Base-by-base conservation (phyloP, 2,329 filamentous ascomycete genomes). In the Aspergillus chevalieri region DNA sequence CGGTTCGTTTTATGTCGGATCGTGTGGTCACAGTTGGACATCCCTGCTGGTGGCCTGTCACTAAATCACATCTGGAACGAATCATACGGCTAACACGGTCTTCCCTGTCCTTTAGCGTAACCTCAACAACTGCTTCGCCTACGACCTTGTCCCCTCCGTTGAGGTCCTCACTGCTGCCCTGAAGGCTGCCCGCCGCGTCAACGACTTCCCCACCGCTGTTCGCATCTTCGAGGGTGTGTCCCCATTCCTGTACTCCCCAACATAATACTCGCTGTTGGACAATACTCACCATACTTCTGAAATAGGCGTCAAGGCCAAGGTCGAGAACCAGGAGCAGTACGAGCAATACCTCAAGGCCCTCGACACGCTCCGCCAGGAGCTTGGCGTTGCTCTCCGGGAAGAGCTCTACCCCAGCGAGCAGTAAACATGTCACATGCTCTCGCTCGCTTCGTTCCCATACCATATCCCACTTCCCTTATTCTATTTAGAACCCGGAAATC, bases 111-210 rank as follows among this genome's bases (percentile, higher is more conserved):
- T 41, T 17, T 68, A 90, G 82, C 88, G 90, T 75, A 95, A 95
- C 80, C 81, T 95, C 69, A 98, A 98, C 86, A 98, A 98, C 79
- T 92, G 90, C 72, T 98, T 98, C 78, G 93, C 93, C 70, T 98
- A 98, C 85, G 93, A 98, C 85, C 86, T 98, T 67, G 93, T 98
- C 60, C 93, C 94, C 68, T 93, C 92, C 42, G 85, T 92, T 58
- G 84, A 88, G 62, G 93, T 98, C 70, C 82, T 96, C 73, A 83
- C 83, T 65, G 91, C 93, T 65, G 93, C 93, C 58, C 83, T 98
- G 65, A 90, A 86, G 76, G 93, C 93, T 64, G 93, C 93, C 62
- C 83, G 93, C 73, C 83, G 93, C 73, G 93, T 98, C 71, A 96
- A 98, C 76, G 93, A 98, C 80, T 97, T 86, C 79, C 93, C 93